Evolutionary conservation across 2,329 filamentous ascomycete species (phyloP).

Genomic region (Fusarium luffae): DNA sequence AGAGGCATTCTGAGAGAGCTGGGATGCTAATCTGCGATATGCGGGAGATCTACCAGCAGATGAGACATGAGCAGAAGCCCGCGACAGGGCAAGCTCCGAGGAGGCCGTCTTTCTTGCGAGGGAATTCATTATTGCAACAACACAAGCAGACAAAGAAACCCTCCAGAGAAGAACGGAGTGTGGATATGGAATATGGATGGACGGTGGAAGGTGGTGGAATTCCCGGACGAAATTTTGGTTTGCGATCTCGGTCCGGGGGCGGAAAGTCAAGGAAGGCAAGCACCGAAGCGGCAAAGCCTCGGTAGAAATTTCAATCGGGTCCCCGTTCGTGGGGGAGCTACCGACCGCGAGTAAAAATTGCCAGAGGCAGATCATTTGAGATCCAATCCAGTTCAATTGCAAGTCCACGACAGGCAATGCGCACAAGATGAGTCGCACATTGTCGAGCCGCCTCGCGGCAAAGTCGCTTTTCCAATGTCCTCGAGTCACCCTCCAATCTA

Average conservation of each 20-base stretch:
- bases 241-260: slow-evolving; percentile 52
- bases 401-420: slow-evolving; percentile 43
- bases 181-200: slow-evolving; percentile 42
- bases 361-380: slow-evolving; percentile 33
- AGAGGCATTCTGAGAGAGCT: slow-evolving; percentile 47
- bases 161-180: slow-evolving; percentile 47
- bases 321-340: slow-evolving; percentile 21
- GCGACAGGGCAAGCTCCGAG: slow-evolving; percentile 55
- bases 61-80: slow-evolving; percentile 54
- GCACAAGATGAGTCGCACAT: slow-evolving; percentile 58
- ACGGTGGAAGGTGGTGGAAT: slow-evolving; percentile 46
- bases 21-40: slow-evolving; percentile 59
- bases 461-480: slow-evolving; percentile 50
- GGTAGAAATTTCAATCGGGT: slow-evolving; percentile 36
- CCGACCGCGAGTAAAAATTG: slow-evolving; percentile 44
- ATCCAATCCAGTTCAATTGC: slow-evolving; percentile 16
- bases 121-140: slow-evolving; percentile 58
- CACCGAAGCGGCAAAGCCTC: slow-evolving; percentile 52
- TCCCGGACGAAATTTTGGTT: slow-evolving; percentile 53
- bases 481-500: slow-evolving; percentile 38
- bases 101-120: slow-evolving; percentile 57
- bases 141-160: slow-evolving; percentile 39
- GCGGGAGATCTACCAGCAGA: slow-evolving; percentile 59
- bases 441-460: slow-evolving; percentile 57
- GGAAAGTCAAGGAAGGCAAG: slow-evolving; percentile 47